These are phyloP conservation scores for Aspergillus baeticus DNA, from an alignment of 495 filamentous ascomycete species.

Conservation along the genomic window DNA sequence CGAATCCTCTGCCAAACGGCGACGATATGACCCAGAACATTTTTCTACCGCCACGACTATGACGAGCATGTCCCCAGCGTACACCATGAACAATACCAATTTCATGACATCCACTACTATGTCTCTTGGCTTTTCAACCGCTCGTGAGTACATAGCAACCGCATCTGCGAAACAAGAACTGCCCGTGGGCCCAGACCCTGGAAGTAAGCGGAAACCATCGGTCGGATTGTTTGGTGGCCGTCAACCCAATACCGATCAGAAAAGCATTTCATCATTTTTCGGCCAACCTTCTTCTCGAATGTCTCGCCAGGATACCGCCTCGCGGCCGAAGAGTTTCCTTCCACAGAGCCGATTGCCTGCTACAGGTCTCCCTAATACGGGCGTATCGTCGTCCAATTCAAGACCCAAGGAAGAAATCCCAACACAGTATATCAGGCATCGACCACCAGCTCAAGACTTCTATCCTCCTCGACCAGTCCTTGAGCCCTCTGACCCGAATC, in stretches of 20 bases:
- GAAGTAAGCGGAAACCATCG: constrained; percentile 20
- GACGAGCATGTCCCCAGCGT: constrained; percentile 23
- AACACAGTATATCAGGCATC: constrained; percentile 30
- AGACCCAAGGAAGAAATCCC: constrained; percentile 19
- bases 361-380: background rate
- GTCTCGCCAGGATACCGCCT: constrained; percentile 13
- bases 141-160: constrained; percentile 40
- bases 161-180: constrained; percentile 13
- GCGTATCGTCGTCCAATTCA: constrained; percentile 7
- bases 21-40: constrained; percentile 30
- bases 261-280: constrained; percentile 42
- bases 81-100: constrained; percentile 31
- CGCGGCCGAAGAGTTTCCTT: background rate
- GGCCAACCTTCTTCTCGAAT: constrained; percentile 20
- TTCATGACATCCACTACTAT: constrained; percentile 37
- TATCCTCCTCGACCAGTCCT: constrained; percentile 37
- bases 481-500: constrained; percentile 35
- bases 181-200: constrained; percentile 3
- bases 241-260: constrained; percentile 33
- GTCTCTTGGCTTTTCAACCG: constrained; percentile 40
- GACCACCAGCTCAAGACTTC: constrained; percentile 37
- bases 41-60: constrained; percentile 18
- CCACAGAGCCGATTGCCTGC: constrained; percentile 1
- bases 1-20: constrained; percentile 35
- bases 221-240: constrained; percentile 11